phyloP scores from a whole-genome alignment of 805 yeast species.

The Jamesozyma hellenica region DNA sequence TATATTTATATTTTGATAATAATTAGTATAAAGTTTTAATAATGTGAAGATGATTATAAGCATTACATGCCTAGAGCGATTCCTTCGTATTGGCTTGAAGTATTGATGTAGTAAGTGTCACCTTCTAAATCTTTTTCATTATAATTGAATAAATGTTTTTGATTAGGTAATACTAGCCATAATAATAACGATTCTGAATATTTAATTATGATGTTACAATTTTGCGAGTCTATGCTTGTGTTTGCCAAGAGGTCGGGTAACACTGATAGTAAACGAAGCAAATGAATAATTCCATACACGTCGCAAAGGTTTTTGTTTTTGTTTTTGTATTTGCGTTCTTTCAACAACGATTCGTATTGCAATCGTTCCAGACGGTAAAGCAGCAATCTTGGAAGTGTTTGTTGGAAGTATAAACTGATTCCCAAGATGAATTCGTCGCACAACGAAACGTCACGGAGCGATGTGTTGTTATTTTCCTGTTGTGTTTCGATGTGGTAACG shows the following conservation, averaged over 20 bases:
- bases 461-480: neutral
- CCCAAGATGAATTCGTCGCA: conserved; percentile 65
- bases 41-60: too few species aligned
- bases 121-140: conserved; percentile 3
- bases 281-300: conserved; percentile 73
- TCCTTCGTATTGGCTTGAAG: conserved; percentile 30
- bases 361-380: conserved; percentile 25
- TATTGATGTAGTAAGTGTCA: conserved; percentile 21
- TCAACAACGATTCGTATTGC: conserved; percentile 20
- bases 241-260: conserved; percentile 77
- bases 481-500: conserved; percentile 10
- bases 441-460: conserved; percentile 32
- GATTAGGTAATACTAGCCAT: conserved; percentile 17
- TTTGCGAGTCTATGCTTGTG: conserved; percentile 71
- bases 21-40: too few species aligned
- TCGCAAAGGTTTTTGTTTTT: conserved; percentile 18
- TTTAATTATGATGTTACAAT: conserved; percentile 29
- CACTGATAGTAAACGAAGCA: conserved; percentile 64
- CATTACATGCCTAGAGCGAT: conserved; percentile 27
- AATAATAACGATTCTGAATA: conserved; percentile 21
- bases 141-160: conserved; percentile 8
- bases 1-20: too few species aligned
- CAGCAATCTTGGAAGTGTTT: conserved; percentile 35
- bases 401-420: conserved; percentile 61
- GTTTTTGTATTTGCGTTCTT: conserved; percentile 7